Conservation (phyloP, 1,284 basidiomycete genomes). For the Ganoderma multipileum region DNA sequence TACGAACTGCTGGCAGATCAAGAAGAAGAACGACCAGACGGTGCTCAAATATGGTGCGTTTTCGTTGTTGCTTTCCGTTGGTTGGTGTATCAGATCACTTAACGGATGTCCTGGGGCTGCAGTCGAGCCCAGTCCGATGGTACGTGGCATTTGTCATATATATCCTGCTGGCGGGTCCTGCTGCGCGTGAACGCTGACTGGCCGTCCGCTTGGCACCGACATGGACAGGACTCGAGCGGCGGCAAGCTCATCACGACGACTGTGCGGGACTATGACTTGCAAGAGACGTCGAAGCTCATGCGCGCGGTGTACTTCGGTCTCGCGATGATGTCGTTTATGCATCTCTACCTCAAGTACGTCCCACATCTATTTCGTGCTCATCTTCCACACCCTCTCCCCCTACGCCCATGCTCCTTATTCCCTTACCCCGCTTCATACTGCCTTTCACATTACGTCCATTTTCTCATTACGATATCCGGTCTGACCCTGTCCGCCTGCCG, state of each 20-base stretch:
- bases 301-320: conserved; percentile 81
- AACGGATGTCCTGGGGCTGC: not conserved
- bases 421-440: not conserved
- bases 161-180: not conserved
- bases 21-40: conserved; percentile 93
- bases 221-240: conserved; percentile 67
- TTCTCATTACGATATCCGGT: not conserved
- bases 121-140: conserved; percentile 75
- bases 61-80: not conserved
- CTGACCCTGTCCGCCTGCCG: conserved; percentile 1
- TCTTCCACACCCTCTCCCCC: not conserved
- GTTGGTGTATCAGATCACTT: not conserved
- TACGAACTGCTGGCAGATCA: conserved; percentile 62
- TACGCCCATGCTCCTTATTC: not conserved
- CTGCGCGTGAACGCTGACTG: not conserved
- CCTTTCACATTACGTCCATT: not conserved
- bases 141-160: conserved; percentile 60
- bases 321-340: conserved; percentile 91
- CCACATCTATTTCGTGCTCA: not conserved
- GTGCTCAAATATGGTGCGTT: conserved; percentile 90
- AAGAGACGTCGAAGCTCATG: conserved; percentile 88
- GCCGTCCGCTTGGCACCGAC: not conserved
- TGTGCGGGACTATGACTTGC: conserved; percentile 91
- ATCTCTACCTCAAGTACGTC: conserved; percentile 75
- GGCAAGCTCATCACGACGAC: conserved; percentile 92